These are phyloP conservation scores for Mycena crocata DNA, from an alignment of 768 basidiomycete species.

Conservation along the genomic window DNA sequence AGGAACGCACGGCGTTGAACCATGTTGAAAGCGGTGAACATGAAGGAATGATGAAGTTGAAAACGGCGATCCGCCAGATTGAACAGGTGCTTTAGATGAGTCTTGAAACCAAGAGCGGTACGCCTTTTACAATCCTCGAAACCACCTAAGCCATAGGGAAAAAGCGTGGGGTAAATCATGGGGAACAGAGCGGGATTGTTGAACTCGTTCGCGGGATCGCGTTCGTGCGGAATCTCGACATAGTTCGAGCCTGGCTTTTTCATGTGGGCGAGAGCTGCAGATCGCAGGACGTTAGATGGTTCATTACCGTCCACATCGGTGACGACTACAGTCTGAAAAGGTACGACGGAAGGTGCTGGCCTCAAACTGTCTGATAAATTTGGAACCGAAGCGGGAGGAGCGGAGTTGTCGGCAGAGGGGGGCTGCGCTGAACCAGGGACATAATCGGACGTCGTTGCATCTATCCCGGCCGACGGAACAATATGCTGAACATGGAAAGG, in stretches of 20 bases:
- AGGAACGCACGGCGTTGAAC: not conserved
- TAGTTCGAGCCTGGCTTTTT: not conserved
- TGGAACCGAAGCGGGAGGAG: not conserved
- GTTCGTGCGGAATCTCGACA: not conserved
- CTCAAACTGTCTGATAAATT: not conserved
- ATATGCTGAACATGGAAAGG: constrained; percentile 4
- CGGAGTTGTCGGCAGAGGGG: no score
- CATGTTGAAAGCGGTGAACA: constrained; percentile 3
- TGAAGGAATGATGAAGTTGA: not conserved
- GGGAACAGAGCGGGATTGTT: not conserved
- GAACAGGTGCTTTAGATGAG: not conserved
- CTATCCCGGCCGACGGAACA: not conserved
- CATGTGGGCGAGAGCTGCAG: not conserved
- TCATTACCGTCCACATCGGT: not conserved
- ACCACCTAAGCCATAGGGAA: not conserved
- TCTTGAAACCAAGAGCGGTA: not conserved
- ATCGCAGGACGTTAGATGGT: not conserved
- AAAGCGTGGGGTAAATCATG: not conserved
- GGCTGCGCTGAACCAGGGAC: not conserved
- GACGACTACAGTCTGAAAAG: not conserved
- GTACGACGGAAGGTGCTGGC: not conserved
- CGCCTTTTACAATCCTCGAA: not conserved
- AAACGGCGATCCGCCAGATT: not conserved
- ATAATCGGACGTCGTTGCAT: not conserved
- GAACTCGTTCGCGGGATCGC: not conserved